A percentile compares a stretch with the other conserved stretches of the same genome.
Conservation (phyloP, 139 green algal genomes). For the Cymbomonas tetramitiformis region DNA sequence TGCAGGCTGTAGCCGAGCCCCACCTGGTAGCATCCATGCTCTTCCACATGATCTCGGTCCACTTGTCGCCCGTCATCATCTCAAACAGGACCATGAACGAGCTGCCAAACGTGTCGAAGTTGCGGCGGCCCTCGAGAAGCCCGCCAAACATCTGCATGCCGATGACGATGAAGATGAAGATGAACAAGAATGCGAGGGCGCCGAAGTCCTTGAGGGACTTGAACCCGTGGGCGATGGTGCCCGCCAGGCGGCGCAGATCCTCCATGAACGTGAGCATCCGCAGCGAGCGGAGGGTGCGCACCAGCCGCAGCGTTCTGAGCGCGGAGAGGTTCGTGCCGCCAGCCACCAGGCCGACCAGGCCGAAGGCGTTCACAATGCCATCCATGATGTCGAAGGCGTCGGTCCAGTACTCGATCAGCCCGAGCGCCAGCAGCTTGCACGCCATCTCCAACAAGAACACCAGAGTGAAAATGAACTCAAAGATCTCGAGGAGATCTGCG, state of each 20-base stretch:
- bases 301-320: neutral
- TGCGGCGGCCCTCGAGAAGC: neutral
- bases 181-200: conserved; percentile 22
- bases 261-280: neutral
- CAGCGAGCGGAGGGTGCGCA: neutral
- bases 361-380: neutral
- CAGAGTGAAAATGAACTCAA: conserved; percentile 3
- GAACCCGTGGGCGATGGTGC: neutral
- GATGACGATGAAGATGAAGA: conserved; percentile 32
- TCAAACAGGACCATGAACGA: neutral
- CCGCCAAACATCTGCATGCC: conserved; percentile 25
- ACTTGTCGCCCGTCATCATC: conserved; percentile 9
- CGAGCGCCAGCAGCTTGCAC: conserved; percentile 3
- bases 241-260: neutral
- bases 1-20: too few species aligned
- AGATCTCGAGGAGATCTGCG: neutral
- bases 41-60: conserved; percentile 9
- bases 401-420: neutral
- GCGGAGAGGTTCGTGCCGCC: neutral
- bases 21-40: neutral
- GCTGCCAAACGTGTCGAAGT: conserved; percentile 5
- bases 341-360: neutral
- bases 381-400: conserved; percentile 11
- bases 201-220: conserved; percentile 23
- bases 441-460: conserved; percentile 12